Conservation (phyloP, 176 grass and related monocot species). For the Hsuehochloa calcarea region DNA sequence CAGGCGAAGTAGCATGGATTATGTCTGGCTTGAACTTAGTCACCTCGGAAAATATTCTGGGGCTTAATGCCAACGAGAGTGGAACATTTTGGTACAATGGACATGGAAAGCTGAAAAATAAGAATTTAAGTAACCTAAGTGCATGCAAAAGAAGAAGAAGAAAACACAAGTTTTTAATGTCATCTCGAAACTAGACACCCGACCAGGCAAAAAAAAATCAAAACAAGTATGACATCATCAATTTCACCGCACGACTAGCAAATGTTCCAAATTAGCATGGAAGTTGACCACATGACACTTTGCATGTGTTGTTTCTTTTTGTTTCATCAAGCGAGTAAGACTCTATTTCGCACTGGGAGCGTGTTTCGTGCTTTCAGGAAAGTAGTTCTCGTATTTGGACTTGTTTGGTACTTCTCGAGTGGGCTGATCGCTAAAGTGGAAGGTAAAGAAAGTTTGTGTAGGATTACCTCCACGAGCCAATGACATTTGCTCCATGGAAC, state of each 20-base stretch:
- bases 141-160: not conserved
- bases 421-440: not conserved
- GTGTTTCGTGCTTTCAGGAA: not conserved
- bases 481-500: conserved; percentile 90
- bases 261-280: not conserved
- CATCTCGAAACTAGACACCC: not conserved
- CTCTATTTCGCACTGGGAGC: not conserved
- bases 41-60: conserved; percentile 89
- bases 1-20: conserved; percentile 91
- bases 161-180: not conserved
- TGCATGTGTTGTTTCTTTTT: not conserved
- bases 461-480: conserved; percentile 92
- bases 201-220: not conserved
- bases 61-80: conserved; percentile 84
- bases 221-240: not conserved
- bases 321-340: not conserved
- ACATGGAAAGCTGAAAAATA: conserved; percentile 81
- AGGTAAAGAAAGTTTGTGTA: not conserved
- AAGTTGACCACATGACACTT: not conserved
- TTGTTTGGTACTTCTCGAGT: not conserved
- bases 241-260: not conserved
- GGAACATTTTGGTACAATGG: conserved; percentile 91
- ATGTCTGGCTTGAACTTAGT: conserved; percentile 93
- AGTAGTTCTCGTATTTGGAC: not conserved
- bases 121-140: not conserved